phyloP scores from a whole-genome alignment of 495 filamentous ascomycete genomes.

The Ascodesmis nigricans region DNA sequence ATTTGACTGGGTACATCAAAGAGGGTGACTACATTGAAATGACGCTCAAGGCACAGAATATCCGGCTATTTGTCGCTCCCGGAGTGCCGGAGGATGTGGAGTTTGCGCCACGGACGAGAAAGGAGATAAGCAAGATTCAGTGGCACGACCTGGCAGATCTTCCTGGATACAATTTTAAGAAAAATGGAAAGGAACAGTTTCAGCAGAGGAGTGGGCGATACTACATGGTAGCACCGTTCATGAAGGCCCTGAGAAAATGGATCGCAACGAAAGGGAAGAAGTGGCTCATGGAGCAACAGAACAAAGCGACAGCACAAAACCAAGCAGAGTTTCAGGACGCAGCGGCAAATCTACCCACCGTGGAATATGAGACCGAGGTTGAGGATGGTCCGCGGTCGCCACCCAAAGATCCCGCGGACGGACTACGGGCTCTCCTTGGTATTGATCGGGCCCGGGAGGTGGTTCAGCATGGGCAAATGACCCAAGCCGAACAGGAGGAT shows the following conservation, averaged over 20 bases:
- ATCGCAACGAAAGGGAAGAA: slow-evolving; percentile 56
- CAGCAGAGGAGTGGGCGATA: slow-evolving; percentile 59
- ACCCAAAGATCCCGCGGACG: slow-evolving; percentile 3
- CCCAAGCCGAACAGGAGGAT: slow-evolving; percentile 10
- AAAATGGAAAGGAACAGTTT: slow-evolving; percentile 33
- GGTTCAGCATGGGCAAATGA: slow-evolving; percentile 8
- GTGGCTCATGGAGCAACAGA: slow-evolving; percentile 28
- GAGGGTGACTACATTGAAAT: slow-evolving; percentile 54
- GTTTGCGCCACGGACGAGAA: slow-evolving; percentile 76
- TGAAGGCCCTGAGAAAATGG: slow-evolving; percentile 74
- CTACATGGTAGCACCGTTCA: slow-evolving; percentile 92
- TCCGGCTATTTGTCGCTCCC: slow-evolving; percentile 74
- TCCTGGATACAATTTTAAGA: slow-evolving; percentile 54
- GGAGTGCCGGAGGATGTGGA: slow-evolving; percentile 62
- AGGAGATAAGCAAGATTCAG: slow-evolving; percentile 88
- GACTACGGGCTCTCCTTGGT: slow-evolving; percentile 7
- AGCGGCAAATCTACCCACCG: slow-evolving; percentile 8
- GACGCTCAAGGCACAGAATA: slow-evolving; percentile 75
- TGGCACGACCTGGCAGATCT: slow-evolving; percentile 83
- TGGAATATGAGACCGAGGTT: slow-evolving; percentile 17
- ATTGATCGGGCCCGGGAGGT: background rate
- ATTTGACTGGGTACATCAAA: slow-evolving; percentile 54
- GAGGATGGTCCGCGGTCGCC: slow-evolving; percentile 11
- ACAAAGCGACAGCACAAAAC: slow-evolving; percentile 15
- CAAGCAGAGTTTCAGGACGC: slow-evolving; percentile 10